These are phyloP conservation scores for Bromus sterilis DNA, from an alignment of 176 grass and related monocot species.

Conservation along the genomic window DNA sequence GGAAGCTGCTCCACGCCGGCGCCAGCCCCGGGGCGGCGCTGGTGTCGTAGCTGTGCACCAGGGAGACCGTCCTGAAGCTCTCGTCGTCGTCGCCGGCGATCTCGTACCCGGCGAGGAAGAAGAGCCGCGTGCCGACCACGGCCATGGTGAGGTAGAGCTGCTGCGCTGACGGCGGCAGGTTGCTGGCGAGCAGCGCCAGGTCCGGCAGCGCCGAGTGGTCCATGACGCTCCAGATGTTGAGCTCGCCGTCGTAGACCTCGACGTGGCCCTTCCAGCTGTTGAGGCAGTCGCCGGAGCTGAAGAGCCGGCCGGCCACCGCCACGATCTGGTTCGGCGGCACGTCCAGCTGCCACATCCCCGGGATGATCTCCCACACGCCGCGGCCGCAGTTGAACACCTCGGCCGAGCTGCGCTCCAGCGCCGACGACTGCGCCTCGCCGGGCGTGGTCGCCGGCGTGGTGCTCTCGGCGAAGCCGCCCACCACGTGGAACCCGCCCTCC, in stretches of 20 bases:
- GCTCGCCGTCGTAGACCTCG: slow-evolving; percentile 59
- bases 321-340: slow-evolving; percentile 74
- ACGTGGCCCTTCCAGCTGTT: slow-evolving; percentile 67
- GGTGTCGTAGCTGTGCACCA: slow-evolving; percentile 60
- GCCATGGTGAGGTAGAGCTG: slow-evolving; percentile 55
- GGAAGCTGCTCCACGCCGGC: slow-evolving; percentile 52
- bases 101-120: slow-evolving; percentile 53
- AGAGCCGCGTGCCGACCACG: slow-evolving; percentile 33
- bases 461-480: slow-evolving; percentile 56
- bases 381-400: slow-evolving; percentile 46
- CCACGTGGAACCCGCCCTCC: slow-evolving; percentile 63
- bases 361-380: slow-evolving; percentile 46
- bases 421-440: slow-evolving; percentile 21
- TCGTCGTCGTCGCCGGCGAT: background rate
- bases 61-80: slow-evolving; percentile 28
- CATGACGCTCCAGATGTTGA: slow-evolving; percentile 69
- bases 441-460: background rate
- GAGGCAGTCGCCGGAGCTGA: slow-evolving; percentile 81
- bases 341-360: slow-evolving; percentile 83
- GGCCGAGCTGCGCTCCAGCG: slow-evolving; percentile 71
- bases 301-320: slow-evolving; percentile 35
- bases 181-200: slow-evolving; percentile 32
- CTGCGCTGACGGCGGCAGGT: slow-evolving; percentile 26
- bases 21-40: background rate
- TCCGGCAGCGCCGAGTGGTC: slow-evolving; percentile 47